phyloP scores from a whole-genome alignment of 2,329 filamentous ascomycete genomes.

The Sarocladium kiliense region DNA sequence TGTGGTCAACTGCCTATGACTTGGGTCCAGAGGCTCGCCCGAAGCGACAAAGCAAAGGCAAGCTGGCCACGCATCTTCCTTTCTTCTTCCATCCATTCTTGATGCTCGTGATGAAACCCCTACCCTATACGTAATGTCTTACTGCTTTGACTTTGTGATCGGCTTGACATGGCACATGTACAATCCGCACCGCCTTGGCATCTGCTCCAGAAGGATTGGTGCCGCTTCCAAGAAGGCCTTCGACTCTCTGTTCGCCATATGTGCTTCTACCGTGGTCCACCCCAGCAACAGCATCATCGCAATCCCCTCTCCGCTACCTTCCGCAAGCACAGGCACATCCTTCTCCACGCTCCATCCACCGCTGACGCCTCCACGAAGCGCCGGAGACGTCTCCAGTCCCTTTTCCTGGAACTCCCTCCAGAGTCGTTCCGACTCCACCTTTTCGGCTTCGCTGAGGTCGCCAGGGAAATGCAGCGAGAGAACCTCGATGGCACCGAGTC shows the following conservation, averaged over 20 bases:
- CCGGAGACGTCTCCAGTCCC: neutral
- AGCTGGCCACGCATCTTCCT: no score
- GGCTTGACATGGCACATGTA: constrained; percentile 1
- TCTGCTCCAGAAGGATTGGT: neutral
- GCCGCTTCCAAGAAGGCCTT: neutral
- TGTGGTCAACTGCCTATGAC: no score
- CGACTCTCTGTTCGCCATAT: neutral
- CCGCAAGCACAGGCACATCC: neutral
- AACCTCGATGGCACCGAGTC: constrained; percentile 3
- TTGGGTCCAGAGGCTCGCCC: no score
- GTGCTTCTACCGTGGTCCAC: neutral
- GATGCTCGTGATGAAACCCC: neutral
- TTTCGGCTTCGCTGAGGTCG: neutral
- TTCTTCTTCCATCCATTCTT: no score
- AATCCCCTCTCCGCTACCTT: neutral
- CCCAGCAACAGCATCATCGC: constrained; percentile 1
- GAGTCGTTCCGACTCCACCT: neutral
- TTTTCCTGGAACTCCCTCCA: neutral
- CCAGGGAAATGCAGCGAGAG: neutral
- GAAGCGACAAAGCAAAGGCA: no score
- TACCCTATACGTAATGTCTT: neutral
- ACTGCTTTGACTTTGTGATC: neutral
- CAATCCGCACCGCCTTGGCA: neutral
- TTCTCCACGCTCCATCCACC: constrained; percentile 3
- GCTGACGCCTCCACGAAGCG: neutral